Conservation (phyloP, 2,329 filamentous ascomycete genomes). For the Corniculantispora saksenae region DNA sequence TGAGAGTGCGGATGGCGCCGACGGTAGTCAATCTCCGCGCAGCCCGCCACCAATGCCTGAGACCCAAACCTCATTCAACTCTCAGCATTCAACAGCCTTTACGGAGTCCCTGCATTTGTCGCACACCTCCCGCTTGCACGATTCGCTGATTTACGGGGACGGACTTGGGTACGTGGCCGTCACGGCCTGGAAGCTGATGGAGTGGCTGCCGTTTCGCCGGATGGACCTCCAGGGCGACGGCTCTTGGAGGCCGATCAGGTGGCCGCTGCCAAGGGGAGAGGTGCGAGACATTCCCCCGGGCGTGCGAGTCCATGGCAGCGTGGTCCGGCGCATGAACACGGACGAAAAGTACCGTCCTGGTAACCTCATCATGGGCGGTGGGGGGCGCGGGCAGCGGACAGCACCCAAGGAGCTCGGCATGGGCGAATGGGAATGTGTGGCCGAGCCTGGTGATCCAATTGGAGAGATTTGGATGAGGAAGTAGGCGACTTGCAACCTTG, state of each 20-base stretch:
- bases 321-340: constrained; percentile 68
- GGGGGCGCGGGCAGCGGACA: constrained; percentile 65
- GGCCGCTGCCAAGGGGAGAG: constrained; percentile 78
- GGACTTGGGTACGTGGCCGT: constrained; percentile 60
- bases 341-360: constrained; percentile 70
- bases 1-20: not conserved
- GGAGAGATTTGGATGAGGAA: constrained; percentile 65
- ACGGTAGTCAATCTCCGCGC: not conserved
- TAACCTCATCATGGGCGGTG: constrained; percentile 78
- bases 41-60: not conserved
- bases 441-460: constrained; percentile 66
- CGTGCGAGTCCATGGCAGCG: constrained; percentile 71
- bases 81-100: constrained; percentile 48
- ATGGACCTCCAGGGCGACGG: constrained; percentile 77
- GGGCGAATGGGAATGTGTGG: constrained; percentile 69
- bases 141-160: constrained; percentile 66
- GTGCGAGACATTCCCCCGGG: constrained; percentile 72
- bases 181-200: constrained; percentile 74
- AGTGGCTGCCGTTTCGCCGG: constrained; percentile 76
- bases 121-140: constrained; percentile 61
- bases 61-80: not conserved
- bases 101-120: constrained; percentile 39
- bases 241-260: constrained; percentile 76
- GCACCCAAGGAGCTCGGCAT: constrained; percentile 66
- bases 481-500: not conserved